Percentiles rank a stretch among this genome's conserved stretches.
These are phyloP conservation scores for Linum trigynum DNA, from an alignment of 345 rosid genomes.

Conservation along the genomic window DNA sequence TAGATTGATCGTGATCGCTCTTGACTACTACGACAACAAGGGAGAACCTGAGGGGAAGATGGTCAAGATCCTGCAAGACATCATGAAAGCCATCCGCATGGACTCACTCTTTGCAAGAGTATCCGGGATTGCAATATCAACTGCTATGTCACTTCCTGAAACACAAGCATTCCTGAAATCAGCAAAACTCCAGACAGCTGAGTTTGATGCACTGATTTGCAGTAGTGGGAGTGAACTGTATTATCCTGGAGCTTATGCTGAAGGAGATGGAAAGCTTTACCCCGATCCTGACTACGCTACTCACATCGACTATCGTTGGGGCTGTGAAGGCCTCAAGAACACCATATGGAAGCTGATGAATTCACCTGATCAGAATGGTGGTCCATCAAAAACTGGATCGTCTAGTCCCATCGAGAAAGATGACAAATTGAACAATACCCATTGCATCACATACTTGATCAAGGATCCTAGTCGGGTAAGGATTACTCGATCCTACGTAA, in stretches of 20 bases:
- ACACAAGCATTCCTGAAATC: conserved; percentile 47
- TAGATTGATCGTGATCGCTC: conserved; percentile 56
- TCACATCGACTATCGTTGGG: conserved; percentile 91
- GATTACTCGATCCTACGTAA: background rate
- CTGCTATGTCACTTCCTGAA: conserved; percentile 75
- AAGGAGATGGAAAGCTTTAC: conserved; percentile 58
- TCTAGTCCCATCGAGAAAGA: conserved; percentile 53
- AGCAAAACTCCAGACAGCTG: conserved; percentile 55
- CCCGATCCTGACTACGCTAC: conserved; percentile 82
- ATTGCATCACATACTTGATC: conserved; percentile 62
- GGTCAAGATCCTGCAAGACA: conserved; percentile 48
- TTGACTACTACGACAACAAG: conserved; percentile 60
- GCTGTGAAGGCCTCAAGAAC: conserved; percentile 71
- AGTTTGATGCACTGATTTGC: conserved; percentile 82
- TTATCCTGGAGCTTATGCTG: conserved; percentile 56
- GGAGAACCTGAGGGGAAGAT: conserved; percentile 62
- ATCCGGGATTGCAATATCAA: conserved; percentile 68
- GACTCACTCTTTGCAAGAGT: conserved; percentile 51
- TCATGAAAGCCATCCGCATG: conserved; percentile 50
- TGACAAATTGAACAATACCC: conserved; percentile 46
- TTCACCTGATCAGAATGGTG: conserved; percentile 39
- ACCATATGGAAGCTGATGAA: conserved; percentile 87
- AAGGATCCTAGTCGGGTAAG: conserved; percentile 60
- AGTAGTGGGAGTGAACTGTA: conserved; percentile 91
- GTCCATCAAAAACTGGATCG: conserved; percentile 22